Conservation (phyloP, 371 early-diverging fungal species). For the Mortierella sp. region DNA sequence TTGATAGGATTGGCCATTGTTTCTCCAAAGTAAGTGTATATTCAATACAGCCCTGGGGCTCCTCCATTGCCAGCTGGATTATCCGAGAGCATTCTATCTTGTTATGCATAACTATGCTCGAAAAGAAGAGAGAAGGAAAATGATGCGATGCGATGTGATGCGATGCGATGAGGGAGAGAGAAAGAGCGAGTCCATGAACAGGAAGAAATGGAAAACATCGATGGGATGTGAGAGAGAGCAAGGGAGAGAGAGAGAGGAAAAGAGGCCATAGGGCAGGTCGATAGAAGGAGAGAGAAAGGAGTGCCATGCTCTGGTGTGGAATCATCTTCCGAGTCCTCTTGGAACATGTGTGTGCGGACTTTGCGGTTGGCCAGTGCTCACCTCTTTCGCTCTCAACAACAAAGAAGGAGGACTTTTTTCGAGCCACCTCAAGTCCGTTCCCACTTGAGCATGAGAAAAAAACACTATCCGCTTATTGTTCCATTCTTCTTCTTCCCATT, state of each 20-base stretch:
- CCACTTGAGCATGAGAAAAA: not conserved
- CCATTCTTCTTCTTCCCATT: not conserved
- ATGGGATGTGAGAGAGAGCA: not conserved
- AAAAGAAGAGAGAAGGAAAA: not conserved
- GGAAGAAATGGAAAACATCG: not conserved
- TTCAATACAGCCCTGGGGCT: not conserved
- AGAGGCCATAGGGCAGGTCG: not conserved
- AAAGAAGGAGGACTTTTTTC: not conserved
- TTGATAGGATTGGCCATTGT: constrained; percentile 23
- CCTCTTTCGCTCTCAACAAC: constrained; percentile 7
- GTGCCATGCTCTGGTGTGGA: not conserved
- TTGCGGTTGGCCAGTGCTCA: constrained; percentile 14
- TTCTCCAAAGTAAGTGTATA: constrained; percentile 19
- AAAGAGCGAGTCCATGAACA: not conserved
- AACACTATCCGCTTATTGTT: not conserved
- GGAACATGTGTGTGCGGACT: constrained; percentile 8
- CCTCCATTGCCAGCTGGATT: not conserved
- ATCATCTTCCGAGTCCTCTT: not conserved
- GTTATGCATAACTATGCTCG: not conserved
- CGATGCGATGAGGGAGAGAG: not conserved
- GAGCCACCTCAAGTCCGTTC: not conserved
- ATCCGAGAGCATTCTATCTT: not conserved
- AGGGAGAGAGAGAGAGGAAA: not conserved
- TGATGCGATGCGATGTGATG: constrained; percentile 9
- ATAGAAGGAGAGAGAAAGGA: not conserved